Conservation (phyloP, 352 stramenopile species). For the Globisporangium paroecandrum region DNA sequence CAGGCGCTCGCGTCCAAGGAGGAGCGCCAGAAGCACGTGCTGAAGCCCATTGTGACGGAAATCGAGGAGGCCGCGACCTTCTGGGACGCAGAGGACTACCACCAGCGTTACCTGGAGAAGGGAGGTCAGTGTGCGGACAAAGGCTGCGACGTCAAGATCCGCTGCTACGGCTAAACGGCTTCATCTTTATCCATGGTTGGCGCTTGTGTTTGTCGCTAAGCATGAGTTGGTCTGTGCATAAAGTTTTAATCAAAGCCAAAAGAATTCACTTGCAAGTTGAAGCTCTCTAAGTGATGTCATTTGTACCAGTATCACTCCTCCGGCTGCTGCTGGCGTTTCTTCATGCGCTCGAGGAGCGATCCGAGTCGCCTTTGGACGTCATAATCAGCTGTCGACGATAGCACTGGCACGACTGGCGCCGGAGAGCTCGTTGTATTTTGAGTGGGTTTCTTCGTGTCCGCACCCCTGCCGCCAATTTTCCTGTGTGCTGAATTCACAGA, state of each 20-base stretch:
- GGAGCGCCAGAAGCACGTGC: constrained; percentile 56
- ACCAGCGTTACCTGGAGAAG: constrained; percentile 97
- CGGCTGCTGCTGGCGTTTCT: constrained; percentile 26
- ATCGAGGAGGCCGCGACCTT: constrained; percentile 79
- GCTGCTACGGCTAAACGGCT: constrained; percentile 52
- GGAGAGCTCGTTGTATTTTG: constrained; percentile 12
- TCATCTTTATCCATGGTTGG: too few species aligned
- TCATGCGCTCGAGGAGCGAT: constrained; percentile 37
- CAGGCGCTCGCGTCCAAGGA: constrained; percentile 58
- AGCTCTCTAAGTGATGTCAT: not conserved
- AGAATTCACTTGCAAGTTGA: not conserved
- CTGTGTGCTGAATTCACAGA: not conserved
- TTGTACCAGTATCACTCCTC: not conserved
- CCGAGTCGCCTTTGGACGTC: constrained; percentile 33
- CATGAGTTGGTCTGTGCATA: not conserved
- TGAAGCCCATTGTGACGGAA: constrained; percentile 89
- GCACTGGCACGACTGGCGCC: constrained; percentile 14
- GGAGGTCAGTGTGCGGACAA: constrained; percentile 92
- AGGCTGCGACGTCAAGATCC: constrained; percentile 85
- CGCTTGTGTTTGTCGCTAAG: not conserved
- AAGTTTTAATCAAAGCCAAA: not conserved
- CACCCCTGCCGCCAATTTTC: not conserved
- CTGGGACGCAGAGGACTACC: constrained; percentile 93
- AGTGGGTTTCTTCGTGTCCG: not conserved
- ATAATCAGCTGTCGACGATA: constrained; percentile 3